These are phyloP conservation scores for Marsdenia floribunda DNA, from an alignment of 257 asterid genomes.

Conservation along the genomic window DNA sequence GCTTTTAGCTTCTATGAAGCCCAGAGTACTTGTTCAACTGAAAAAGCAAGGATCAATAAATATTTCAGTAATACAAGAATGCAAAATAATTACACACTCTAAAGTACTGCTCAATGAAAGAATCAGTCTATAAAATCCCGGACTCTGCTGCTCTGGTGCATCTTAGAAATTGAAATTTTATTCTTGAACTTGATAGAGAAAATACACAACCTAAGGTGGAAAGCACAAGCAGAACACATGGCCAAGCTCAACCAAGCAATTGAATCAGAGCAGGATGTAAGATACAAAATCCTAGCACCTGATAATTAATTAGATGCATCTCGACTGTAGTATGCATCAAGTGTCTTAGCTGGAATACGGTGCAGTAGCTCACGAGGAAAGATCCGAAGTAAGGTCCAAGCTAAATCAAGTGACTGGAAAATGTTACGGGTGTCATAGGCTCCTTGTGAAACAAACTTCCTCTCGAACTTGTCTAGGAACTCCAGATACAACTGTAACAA, in stretches of 20 bases:
- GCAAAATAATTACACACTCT: constrained; percentile 1
- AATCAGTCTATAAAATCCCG: background rate
- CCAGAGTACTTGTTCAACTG: background rate
- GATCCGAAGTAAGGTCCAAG: constrained; percentile 97
- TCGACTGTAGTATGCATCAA: constrained; percentile 82
- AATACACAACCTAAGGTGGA: background rate
- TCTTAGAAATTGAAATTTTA: background rate
- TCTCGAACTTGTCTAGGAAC: constrained; percentile 51
- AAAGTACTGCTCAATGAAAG: background rate
- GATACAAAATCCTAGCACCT: constrained; percentile 25
- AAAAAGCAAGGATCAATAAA: background rate
- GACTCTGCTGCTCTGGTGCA: background rate
- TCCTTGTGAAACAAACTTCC: constrained; percentile 52
- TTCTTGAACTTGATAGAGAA: background rate
- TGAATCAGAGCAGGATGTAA: background rate
- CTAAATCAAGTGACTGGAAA: constrained; percentile 89
- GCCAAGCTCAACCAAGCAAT: background rate
- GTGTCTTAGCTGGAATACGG: constrained; percentile 98
- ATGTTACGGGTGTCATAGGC: constrained; percentile 51
- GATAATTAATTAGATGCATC: constrained; percentile 58
- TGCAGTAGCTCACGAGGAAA: constrained; percentile 97
- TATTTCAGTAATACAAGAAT: background rate
- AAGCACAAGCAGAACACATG: background rate
- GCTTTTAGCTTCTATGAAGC: background rate
- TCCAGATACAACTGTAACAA: constrained; percentile 39